Base-by-base conservation (phyloP, 192 early-diverging fungal genomes). In the Coemansia nantahalensis region DNA sequence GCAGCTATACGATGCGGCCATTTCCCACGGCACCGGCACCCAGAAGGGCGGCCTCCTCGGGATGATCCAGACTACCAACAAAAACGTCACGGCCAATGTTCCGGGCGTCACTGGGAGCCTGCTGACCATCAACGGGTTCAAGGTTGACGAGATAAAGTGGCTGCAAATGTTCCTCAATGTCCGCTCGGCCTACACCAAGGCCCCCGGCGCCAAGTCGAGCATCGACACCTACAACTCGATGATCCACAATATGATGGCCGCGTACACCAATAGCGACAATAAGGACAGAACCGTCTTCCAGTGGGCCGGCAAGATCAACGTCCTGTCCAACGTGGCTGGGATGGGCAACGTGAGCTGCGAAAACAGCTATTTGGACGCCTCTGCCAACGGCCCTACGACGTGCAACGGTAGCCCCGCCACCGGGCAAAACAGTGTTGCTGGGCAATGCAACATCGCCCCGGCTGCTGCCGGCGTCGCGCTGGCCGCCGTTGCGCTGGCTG, bases 1-100 rank as follows among this genome's bases (percentile, higher is more conserved):
- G 0, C 74, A 74, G 42, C 28, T 82, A 31, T 82, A 82, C 41
- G 80, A 82, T 46, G 49, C 74, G 6, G 65, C 57, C 2, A 74
- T 82, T 35, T 64, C 79, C 33, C 55, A 65, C 26, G 61, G 68
- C n/a, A 32, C 36, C 12, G 56, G 53, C 8, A 15, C 28, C n/a
- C 50, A 68, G 36, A 39, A 50, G 13, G 63, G 54, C 19, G 43
- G 45, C 1, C 31, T 78, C 8, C 46, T 38, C 9, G 45, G 58
- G 5, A 56, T 82, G 46, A 48, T 61, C 5, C 42, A 51, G 8
- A 44, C 48, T 2, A 56, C 55, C 4, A 65, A 51, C 19, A 46
- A 24, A 7, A 34, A n/a, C 13, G 32, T 71, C 17, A 65, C 59
- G 10, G 33, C 24, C 11, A 48, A 72, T 23, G 23, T 44, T 8